Evolutionary conservation across 495 filamentous ascomycete species (phyloP).

Genomic region (Aspergillus haitiensis): DNA sequence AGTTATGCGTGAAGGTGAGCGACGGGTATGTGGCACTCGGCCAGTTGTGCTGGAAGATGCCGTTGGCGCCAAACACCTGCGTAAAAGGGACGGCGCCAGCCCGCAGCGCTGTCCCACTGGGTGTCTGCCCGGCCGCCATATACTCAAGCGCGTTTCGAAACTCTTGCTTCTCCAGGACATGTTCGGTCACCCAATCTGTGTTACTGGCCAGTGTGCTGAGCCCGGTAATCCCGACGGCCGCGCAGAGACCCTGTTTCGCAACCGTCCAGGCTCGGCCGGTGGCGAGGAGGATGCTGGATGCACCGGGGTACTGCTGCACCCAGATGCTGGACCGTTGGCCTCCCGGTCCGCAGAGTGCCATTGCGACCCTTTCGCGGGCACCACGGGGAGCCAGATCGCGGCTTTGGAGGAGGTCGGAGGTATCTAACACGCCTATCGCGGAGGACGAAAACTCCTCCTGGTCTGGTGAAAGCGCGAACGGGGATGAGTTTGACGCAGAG

Average conservation of each 20-base stretch:
- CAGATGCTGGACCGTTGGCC: conserved; percentile 3
- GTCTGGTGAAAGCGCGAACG: no score
- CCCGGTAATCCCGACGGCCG: neutral
- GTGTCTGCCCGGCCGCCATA: neutral
- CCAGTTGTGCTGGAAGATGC: conserved; percentile 1
- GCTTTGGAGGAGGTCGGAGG: neutral
- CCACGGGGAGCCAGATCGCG: neutral
- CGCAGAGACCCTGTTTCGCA: conserved; percentile 6
- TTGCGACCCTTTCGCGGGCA: conserved; percentile 2
- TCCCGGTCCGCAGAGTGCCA: conserved; percentile 2
- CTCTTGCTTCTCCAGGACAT: conserved; percentile 7
- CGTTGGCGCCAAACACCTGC: neutral
- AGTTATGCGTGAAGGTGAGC: neutral
- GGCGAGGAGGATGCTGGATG: conserved; percentile 1
- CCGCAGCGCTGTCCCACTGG: neutral
- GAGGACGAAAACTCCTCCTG: no score
- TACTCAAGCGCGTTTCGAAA: conserved; percentile 5
- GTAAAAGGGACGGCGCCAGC: neutral
- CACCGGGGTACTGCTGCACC: conserved; percentile 7
- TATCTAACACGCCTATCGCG: neutral
- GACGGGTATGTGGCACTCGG: neutral
- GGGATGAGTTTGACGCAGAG: no score
- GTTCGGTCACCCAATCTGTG: conserved; percentile 2
- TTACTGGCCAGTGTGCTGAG: conserved; percentile 2
- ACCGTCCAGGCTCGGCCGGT: conserved; percentile 3